Conservation (phyloP, 1,284 basidiomycete species). For the Rhodotorula sp. region DNA sequence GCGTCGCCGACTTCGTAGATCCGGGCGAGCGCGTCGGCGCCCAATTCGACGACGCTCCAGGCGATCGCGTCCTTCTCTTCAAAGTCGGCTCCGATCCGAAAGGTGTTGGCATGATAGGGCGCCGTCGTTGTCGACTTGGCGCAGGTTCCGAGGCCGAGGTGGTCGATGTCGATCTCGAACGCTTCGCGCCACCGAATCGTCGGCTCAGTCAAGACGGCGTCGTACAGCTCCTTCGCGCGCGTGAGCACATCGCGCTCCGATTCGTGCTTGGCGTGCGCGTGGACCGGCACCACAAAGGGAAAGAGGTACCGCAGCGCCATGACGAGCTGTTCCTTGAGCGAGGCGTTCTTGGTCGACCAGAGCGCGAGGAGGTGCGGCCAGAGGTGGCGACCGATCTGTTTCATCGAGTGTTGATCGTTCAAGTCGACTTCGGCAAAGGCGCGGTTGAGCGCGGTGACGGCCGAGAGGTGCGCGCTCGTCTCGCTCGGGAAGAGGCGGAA, state of each 20-base stretch:
- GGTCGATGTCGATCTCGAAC: slow-evolving; percentile 61
- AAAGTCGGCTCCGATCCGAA: slow-evolving; percentile 69
- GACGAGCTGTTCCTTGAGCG: slow-evolving; percentile 59
- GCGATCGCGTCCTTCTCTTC: slow-evolving; percentile 65
- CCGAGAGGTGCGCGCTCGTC: slow-evolving; percentile 70
- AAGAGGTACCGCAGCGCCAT: slow-evolving; percentile 67
- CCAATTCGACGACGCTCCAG: slow-evolving; percentile 80
- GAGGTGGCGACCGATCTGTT: slow-evolving; percentile 59
- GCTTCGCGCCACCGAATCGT: slow-evolving; percentile 60
- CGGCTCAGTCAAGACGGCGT: slow-evolving; percentile 60
- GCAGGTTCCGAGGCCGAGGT: slow-evolving; percentile 57
- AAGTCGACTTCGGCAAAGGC: slow-evolving; percentile 69
- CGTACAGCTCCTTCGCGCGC: slow-evolving; percentile 44
- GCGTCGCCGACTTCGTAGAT: slow-evolving; percentile 17
- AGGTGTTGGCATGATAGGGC: slow-evolving; percentile 62
- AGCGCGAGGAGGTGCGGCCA: slow-evolving; percentile 66
- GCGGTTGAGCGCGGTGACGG: slow-evolving; percentile 65
- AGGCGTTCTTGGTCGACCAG: slow-evolving; percentile 76
- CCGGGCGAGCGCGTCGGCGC: slow-evolving; percentile 67
- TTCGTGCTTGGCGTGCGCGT: not conserved
- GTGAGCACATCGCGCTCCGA: not conserved
- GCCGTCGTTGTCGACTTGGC: too few relatives aligned
- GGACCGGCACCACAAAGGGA: slow-evolving; percentile 60
- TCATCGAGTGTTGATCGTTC: slow-evolving; percentile 63
- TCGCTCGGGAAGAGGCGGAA: slow-evolving; percentile 64